Evolutionary conservation across 2,329 filamentous ascomycete genomes (phyloP).

Genomic region (Chrysoporthe austroafricana): DNA sequence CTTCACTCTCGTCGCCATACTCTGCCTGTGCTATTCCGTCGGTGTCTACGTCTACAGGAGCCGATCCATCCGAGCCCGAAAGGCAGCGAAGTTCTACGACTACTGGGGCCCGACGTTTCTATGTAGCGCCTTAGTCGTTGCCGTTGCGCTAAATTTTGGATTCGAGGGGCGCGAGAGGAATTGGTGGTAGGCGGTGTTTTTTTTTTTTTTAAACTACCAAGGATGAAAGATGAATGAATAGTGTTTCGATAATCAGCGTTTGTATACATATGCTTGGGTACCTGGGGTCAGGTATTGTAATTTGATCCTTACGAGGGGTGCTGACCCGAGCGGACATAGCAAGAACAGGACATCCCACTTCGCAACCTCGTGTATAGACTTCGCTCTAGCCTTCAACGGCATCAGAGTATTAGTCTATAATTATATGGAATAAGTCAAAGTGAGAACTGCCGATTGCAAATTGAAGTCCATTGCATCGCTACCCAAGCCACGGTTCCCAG

Average conservation of each 20-base stretch:
- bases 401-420: neutral
- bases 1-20: constrained; percentile 81
- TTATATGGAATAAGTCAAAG: no score
- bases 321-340: neutral
- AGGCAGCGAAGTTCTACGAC: constrained; percentile 91
- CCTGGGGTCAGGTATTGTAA: neutral
- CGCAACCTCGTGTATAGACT: neutral
- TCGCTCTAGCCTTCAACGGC: neutral
- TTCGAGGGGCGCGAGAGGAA: constrained; percentile 69
- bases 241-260: neutral
- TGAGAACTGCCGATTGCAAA: no score
- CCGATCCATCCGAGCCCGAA: constrained; percentile 78
- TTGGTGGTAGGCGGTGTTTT: constrained; percentile 48
- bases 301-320: neutral
- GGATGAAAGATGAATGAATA: neutral
- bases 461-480: no score
- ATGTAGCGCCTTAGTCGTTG: constrained; percentile 72
- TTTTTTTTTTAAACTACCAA: neutral
- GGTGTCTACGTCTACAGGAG: constrained; percentile 88
- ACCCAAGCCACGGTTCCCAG: no score
- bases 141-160: constrained; percentile 79
- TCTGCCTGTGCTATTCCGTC: constrained; percentile 81
- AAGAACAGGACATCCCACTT: neutral
- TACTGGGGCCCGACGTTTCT: constrained; percentile 80
- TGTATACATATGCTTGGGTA: constrained; percentile 2